Percentiles rank a stretch among this genome's conserved stretches.
Conservation (phyloP, 2,329 filamentous ascomycete genomes). For the Colletotrichum sp. region DNA sequence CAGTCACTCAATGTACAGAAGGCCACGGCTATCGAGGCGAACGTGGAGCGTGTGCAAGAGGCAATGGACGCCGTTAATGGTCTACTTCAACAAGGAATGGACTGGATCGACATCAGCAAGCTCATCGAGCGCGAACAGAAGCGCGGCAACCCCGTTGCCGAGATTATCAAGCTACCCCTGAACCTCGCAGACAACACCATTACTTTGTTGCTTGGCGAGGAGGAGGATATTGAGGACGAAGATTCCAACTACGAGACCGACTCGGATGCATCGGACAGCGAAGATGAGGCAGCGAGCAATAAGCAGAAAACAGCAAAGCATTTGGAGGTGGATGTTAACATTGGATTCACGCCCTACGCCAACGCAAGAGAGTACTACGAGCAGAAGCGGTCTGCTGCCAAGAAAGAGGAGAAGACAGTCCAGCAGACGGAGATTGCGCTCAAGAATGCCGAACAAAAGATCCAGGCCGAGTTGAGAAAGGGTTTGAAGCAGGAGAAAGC, state of each 20-base stretch:
- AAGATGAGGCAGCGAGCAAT: conserved; percentile 37
- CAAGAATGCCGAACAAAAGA: conserved; percentile 90
- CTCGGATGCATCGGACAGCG: conserved; percentile 65
- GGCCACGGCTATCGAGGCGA: conserved; percentile 88
- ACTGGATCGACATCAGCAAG: conserved; percentile 91
- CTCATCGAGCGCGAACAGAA: conserved; percentile 88
- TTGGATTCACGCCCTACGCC: conserved; percentile 81
- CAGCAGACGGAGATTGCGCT: conserved; percentile 83
- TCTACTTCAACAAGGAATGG: conserved; percentile 92
- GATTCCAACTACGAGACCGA: conserved; percentile 70
- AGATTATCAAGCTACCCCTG: conserved; percentile 84
- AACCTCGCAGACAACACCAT: conserved; percentile 91
- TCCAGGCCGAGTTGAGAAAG: conserved; percentile 83
- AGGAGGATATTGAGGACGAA: conserved; percentile 66
- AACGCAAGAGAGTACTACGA: conserved; percentile 94
- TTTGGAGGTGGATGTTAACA: conserved; percentile 83
- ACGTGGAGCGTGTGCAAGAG: conserved; percentile 89
- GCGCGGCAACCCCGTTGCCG: conserved; percentile 82
- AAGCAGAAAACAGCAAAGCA: conserved; percentile 50
- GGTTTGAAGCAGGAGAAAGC: conserved; percentile 92
- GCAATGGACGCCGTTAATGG: conserved; percentile 92
- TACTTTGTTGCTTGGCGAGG: conserved; percentile 79
- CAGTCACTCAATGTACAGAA: conserved; percentile 87
- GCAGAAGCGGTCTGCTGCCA: conserved; percentile 81
- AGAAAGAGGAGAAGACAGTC: conserved; percentile 86